phyloP scores from a whole-genome alignment of 257 asterid species.

The Solanum infundibuliforme region DNA sequence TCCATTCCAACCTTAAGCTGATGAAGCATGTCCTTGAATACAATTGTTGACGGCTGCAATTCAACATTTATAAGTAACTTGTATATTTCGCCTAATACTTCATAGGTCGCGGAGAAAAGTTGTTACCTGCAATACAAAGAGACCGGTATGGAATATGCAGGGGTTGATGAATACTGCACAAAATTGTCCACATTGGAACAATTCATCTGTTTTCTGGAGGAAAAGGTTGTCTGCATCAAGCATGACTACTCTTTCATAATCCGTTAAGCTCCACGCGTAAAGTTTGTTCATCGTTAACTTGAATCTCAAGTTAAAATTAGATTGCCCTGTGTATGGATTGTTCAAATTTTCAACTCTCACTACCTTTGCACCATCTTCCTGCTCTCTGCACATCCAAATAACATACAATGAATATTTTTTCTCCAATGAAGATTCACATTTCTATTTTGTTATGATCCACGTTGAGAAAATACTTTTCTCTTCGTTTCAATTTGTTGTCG shows the following conservation, averaged over 20 bases:
- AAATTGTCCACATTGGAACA: constrained; percentile 84
- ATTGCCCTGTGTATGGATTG: constrained; percentile 48
- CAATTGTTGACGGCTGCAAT: constrained; percentile 61
- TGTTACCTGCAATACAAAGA: constrained; percentile 80
- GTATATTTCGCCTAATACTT: not conserved
- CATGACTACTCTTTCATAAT: constrained; percentile 78
- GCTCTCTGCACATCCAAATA: constrained; percentile 22
- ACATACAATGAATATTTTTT: not conserved
- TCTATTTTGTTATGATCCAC: not conserved
- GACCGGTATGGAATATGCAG: constrained; percentile 94
- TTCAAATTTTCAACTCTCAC: constrained; percentile 53
- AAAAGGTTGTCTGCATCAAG: constrained; percentile 91
- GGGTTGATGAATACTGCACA: constrained; percentile 94
- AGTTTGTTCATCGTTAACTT: constrained; percentile 71
- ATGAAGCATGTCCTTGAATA: constrained; percentile 76
- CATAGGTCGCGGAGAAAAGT: not conserved
- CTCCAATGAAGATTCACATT: not conserved
- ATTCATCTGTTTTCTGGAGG: constrained; percentile 60
- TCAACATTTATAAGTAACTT: not conserved
- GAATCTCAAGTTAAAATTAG: constrained; percentile 55
- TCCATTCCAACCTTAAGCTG: constrained; percentile 43
- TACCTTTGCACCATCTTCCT: constrained; percentile 74
- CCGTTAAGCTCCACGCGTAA: constrained; percentile 83
- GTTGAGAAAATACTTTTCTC: not conserved
- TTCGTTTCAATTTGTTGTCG: not conserved